These are phyloP conservation scores for Pholiota adiposa DNA, from an alignment of 1,284 basidiomycete genomes.

Conservation along the genomic window DNA sequence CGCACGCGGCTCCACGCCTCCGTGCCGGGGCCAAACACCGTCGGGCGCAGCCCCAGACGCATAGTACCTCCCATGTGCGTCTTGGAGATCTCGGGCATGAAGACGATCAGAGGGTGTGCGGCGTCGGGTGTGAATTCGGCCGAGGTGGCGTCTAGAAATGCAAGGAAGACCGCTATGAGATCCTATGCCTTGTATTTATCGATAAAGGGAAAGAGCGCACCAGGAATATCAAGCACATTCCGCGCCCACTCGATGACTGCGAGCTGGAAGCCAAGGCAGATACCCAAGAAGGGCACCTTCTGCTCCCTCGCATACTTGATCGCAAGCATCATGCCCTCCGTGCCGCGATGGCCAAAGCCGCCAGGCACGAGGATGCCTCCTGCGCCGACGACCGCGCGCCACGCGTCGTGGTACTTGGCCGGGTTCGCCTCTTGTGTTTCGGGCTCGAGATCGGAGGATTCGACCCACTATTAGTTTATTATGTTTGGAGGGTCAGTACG, in stretches of 20 bases:
- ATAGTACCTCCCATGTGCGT: conserved; percentile 99
- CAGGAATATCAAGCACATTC: conserved; percentile 77
- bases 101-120: conserved; percentile 83
- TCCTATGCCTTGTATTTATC: neutral
- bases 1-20: conserved; percentile 72
- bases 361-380: conserved; percentile 94
- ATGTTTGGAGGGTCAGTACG: too few species aligned
- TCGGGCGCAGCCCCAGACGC: conserved; percentile 94
- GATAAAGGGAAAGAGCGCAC: conserved; percentile 41
- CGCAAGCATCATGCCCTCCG: conserved; percentile 97
- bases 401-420: conserved; percentile 94
- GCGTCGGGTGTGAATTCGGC: conserved; percentile 74
- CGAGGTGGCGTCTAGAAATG: conserved; percentile 78
- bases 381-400: conserved; percentile 91
- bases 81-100: conserved; percentile 99
- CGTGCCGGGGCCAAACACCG: conserved; percentile 77
- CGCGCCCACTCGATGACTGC: conserved; percentile 96
- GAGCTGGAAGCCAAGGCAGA: conserved; percentile 98
- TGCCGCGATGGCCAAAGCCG: conserved; percentile 93
- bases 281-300: conserved; percentile 93
- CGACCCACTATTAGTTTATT: conserved; percentile 78
- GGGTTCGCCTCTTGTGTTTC: conserved; percentile 81
- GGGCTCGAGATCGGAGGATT: conserved; percentile 92
- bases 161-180: neutral
- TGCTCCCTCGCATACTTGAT: conserved; percentile 97